A percentile compares a stretch with the other conserved stretches of the same genome.
Conservation (phyloP, 2,329 filamentous ascomycete species). For the Pseudogymnoascus destructans region DNA sequence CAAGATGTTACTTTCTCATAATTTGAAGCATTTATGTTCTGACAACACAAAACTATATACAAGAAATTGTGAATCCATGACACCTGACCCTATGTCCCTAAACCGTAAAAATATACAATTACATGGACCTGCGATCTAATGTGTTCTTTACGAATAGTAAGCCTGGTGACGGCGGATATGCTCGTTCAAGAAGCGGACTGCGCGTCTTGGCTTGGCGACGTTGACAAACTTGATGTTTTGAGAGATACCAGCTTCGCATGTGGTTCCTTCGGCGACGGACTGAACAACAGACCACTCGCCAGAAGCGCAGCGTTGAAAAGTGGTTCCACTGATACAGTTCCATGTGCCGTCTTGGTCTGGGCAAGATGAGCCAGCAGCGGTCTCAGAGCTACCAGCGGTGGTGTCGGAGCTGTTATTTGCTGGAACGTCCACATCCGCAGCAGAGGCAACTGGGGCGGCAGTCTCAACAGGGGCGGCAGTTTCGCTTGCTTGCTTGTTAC, state of each 20-base stretch:
- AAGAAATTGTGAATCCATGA: slow-evolving; percentile 5
- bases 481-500: slow-evolving; percentile 16
- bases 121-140: slow-evolving; percentile 1
- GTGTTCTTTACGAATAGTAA: slow-evolving; percentile 2
- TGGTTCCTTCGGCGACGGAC: slow-evolving; percentile 33
- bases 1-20: no score
- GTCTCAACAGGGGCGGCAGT: slow-evolving; percentile 8
- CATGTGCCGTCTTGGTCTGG: slow-evolving; percentile 36
- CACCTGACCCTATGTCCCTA: background rate
- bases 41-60: slow-evolving; percentile 7
- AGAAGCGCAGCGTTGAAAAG: slow-evolving; percentile 42
- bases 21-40: no score
- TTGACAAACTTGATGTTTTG: slow-evolving; percentile 29
- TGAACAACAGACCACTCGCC: slow-evolving; percentile 36
- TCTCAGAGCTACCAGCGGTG: slow-evolving; percentile 15
- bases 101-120: slow-evolving; percentile 2
- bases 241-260: slow-evolving; percentile 33
- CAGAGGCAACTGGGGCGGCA: slow-evolving; percentile 16
- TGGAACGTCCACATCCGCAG: slow-evolving; percentile 15
- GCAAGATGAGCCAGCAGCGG: slow-evolving; percentile 34
- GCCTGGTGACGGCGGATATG: slow-evolving; percentile 19
- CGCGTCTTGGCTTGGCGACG: slow-evolving; percentile 18
- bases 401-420: slow-evolving; percentile 19
- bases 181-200: slow-evolving; percentile 19
- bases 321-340: slow-evolving; percentile 39